Base-by-base conservation (phyloP, 371 early-diverging fungal species). In the Mortierella sp. region DNA sequence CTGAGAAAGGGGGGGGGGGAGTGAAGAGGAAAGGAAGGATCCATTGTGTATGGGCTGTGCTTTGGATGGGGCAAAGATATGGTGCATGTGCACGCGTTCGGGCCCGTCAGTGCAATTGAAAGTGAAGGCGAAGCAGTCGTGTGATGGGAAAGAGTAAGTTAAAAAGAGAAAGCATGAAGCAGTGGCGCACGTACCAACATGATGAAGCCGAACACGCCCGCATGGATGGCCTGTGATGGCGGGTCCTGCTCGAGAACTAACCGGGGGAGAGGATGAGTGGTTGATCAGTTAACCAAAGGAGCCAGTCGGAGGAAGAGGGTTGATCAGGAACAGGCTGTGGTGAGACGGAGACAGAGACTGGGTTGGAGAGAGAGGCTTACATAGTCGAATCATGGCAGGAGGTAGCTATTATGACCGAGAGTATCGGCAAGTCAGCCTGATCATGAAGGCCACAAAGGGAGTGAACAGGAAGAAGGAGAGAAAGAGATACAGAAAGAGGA, bases 101-200 rank as follows among this genome's bases (percentile, higher is more conserved):
- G 37, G 37, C 37, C 37, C 9, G 37, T 37, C 37, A 5, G 5
- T 9, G 37, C 37, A 37, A 53, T 15, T 53, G 53, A n/a, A 11
- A 6, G 9, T 48, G 48, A 21, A 26, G 12, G 15, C 26, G 53
- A 26, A 53, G 25, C 12, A 4, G 16, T 53, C 25, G 53, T 26
- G 15, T 9, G 53, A 53, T 19, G 23, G 53, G 11, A 43, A n/a
- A 23, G 45, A 21, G 44, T 14, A 29, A 6, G 4, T 26, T 18
- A 29, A 43, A 2, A 19, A 4, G 58, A 21, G 21, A 44, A 43
- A 19, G 58, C 16, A 43, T 18, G 9, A 25, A 21, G 60, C 15
- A 12, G 21, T n/a, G 18, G 67, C 29, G 68, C 68, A 72, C 79
- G 66, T 68, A 77, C 79, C 72, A 77, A 68, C 60, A 77, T 60